Evolutionary conservation across 169 alveolate genomes (phyloP).

Genomic region (Cryptosporidium sp.): DNA sequence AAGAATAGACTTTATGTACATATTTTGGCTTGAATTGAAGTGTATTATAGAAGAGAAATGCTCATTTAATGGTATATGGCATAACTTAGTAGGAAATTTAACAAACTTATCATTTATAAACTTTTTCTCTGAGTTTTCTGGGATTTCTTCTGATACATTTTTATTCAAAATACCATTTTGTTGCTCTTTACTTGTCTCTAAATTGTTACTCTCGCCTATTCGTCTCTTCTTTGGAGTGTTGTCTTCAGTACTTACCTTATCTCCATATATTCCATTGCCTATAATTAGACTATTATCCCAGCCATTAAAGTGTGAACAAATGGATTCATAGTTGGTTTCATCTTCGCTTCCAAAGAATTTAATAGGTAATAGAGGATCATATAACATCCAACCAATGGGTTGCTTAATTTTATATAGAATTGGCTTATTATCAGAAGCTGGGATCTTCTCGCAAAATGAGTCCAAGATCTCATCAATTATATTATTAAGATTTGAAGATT

Average conservation of each 20-base stretch:
- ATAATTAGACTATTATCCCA: neutral
- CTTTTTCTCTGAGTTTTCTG: neutral
- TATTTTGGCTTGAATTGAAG: conserved; percentile 15
- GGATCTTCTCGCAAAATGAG: conserved; percentile 40
- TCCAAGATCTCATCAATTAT: conserved; percentile 33
- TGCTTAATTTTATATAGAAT: conserved; percentile 46
- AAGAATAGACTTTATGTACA: conserved; percentile 10
- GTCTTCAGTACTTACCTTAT: neutral
- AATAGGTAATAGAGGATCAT: conserved; percentile 50
- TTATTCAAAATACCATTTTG: neutral
- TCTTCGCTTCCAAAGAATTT: conserved; percentile 8
- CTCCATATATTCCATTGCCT: neutral
- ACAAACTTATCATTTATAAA: neutral
- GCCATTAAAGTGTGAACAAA: neutral
- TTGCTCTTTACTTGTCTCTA: neutral
- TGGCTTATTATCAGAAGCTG: conserved; percentile 56
- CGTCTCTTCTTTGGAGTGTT: neutral
- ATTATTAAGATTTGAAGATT: conserved; percentile 20
- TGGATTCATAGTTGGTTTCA: neutral
- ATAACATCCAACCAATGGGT: conserved; percentile 71
- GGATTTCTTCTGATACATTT: neutral
- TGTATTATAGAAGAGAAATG: conserved; percentile 6
- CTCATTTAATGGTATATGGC: conserved; percentile 7
- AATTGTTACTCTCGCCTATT: neutral
- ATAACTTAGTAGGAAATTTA: conserved; percentile 38